These are phyloP conservation scores for Tulasnella sp. DNA, from an alignment of 768 basidiomycete species.

Conservation along the genomic window DNA sequence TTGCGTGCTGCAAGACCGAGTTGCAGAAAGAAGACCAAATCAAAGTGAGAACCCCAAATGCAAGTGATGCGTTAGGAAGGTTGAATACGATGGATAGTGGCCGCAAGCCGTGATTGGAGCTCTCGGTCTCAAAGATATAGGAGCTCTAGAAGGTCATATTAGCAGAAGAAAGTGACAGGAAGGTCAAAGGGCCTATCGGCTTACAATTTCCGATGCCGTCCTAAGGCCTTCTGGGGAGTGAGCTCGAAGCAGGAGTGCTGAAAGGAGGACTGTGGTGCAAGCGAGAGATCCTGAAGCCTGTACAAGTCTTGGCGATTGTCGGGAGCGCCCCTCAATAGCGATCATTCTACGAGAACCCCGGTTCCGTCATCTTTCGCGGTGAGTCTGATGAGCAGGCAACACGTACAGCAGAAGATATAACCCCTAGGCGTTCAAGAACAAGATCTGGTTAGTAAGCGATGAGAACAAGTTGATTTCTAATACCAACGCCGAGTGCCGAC, in stretches of 20 bases:
- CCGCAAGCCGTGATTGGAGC: neutral
- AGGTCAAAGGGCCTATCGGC: neutral
- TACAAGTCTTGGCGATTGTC: neutral
- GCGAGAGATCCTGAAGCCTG: neutral
- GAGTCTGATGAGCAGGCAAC: neutral
- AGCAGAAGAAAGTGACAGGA: neutral
- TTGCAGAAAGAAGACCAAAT: neutral
- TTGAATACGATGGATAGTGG: neutral
- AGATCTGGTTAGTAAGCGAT: neutral
- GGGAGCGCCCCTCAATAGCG: neutral
- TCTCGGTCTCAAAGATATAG: neutral
- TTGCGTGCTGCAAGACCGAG: neutral
- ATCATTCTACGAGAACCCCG: neutral
- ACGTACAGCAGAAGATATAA: neutral
- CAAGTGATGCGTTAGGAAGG: neutral
- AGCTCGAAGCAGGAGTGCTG: neutral
- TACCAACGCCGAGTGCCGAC: neutral
- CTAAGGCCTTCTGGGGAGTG: neutral
- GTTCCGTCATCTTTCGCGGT: too few relatives aligned
- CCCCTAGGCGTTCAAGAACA: neutral
- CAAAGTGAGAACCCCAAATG: neutral
- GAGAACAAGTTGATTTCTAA: neutral
- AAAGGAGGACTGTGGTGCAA: neutral
- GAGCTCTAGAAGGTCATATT: neutral
- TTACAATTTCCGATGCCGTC: neutral